These are phyloP conservation scores for Schizothecium vesticola DNA, from an alignment of 495 filamentous ascomycete species.

Conservation along the genomic window DNA sequence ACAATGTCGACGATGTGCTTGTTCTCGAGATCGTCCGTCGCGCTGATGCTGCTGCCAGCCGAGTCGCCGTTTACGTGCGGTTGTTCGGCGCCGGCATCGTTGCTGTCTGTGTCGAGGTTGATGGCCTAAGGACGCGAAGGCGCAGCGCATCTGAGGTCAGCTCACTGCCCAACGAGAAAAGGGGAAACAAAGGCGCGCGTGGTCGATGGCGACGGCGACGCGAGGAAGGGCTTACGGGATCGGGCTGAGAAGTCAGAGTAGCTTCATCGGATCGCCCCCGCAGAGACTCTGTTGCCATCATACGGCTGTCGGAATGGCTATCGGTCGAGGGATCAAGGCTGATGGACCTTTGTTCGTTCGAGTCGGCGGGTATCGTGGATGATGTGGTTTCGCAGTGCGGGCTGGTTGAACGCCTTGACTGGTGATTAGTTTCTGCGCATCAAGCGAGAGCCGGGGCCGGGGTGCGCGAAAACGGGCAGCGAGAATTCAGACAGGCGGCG, in stretches of 20 bases:
- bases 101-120: constrained; percentile 31
- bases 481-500: constrained; percentile 8
- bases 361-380: constrained; percentile 17
- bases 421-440: constrained; percentile 8
- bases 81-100: constrained; percentile 39
- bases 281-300: constrained; percentile 56
- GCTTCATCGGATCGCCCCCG: constrained; percentile 47
- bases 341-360: constrained; percentile 15
- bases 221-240: constrained; percentile 38
- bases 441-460: neutral
- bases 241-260: constrained; percentile 40
- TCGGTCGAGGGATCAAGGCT: constrained; percentile 14
- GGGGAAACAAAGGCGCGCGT: neutral
- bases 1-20: constrained; percentile 47
- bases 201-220: neutral
- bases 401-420: neutral
- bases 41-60: constrained; percentile 17
- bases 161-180: constrained; percentile 1
- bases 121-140: constrained; percentile 22
- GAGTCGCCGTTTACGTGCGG: constrained; percentile 41
- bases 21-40: constrained; percentile 42
- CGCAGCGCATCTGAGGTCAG: constrained; percentile 12
- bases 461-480: constrained; percentile 15
- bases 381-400: neutral
- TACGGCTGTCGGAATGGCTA: constrained; percentile 34